Evolutionary conservation across 2,329 filamentous ascomycete genomes (phyloP).

Genomic region (Colletotrichum acutatum): DNA sequence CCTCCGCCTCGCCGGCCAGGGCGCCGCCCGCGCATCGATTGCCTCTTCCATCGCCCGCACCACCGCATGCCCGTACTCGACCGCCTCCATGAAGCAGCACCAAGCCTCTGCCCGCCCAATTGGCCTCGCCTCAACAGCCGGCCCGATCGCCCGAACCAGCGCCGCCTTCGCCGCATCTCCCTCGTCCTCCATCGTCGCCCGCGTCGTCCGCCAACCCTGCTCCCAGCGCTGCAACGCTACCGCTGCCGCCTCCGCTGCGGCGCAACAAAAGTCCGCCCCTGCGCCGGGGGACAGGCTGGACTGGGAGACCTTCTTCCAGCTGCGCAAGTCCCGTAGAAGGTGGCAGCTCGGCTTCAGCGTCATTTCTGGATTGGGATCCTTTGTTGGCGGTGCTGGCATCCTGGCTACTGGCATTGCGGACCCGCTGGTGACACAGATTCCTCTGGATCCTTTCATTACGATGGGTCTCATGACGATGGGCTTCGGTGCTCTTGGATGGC

Average conservation of each 20-base stretch:
- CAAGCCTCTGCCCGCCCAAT: slow-evolving; percentile 30
- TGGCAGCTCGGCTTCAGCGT: slow-evolving; percentile 85
- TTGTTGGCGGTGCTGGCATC: slow-evolving; percentile 71
- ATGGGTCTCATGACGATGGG: slow-evolving; percentile 83
- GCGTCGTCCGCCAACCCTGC: slow-evolving; percentile 36
- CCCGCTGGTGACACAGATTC: slow-evolving; percentile 74
- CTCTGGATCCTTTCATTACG: slow-evolving; percentile 88
- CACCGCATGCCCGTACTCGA: slow-evolving; percentile 43
- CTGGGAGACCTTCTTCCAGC: slow-evolving; percentile 94
- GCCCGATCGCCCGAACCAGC: slow-evolving; percentile 29
- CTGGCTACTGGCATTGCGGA: slow-evolving; percentile 80
- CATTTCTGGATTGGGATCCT: slow-evolving; percentile 69
- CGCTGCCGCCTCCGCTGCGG: slow-evolving; percentile 22
- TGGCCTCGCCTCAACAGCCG: slow-evolving; percentile 21
- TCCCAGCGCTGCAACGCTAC: slow-evolving; percentile 33
- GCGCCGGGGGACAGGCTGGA: slow-evolving; percentile 61
- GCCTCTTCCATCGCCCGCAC: slow-evolving; percentile 32
- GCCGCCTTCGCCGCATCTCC: slow-evolving; percentile 34
- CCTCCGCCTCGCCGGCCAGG: slow-evolving; percentile 43
- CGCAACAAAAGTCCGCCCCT: slow-evolving; percentile 32
- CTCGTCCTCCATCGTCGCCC: slow-evolving; percentile 38
- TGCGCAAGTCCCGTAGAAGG: slow-evolving; percentile 85
- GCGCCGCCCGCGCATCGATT: slow-evolving; percentile 31
- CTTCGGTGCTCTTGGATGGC: slow-evolving; percentile 86
- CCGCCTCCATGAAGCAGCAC: slow-evolving; percentile 31